Conservation (phyloP, 1,284 basidiomycete species). For the Ganoderma lucidum region DNA sequence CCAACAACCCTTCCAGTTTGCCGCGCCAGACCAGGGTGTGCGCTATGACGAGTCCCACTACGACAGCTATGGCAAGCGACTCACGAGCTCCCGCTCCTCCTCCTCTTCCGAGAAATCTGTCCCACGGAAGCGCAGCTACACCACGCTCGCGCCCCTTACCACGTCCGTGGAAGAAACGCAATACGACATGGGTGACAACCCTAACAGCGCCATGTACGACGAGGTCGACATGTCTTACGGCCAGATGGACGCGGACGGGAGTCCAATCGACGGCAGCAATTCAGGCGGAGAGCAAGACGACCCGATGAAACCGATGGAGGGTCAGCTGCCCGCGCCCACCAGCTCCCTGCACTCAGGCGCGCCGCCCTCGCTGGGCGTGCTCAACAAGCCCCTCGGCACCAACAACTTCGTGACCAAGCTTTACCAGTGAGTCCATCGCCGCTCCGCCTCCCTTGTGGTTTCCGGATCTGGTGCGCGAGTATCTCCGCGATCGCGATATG, state of each 20-base stretch:
- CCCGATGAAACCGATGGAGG: slow-evolving; percentile 42
- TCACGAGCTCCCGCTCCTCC: slow-evolving; percentile 46
- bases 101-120: slow-evolving; percentile 58
- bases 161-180: slow-evolving; percentile 47
- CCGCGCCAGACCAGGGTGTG: slow-evolving; percentile 43
- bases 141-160: slow-evolving; percentile 50
- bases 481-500: slow-evolving; percentile 12
- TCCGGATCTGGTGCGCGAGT: slow-evolving; percentile 15
- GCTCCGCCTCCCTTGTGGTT: not conserved
- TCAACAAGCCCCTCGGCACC: slow-evolving; percentile 72
- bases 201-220: slow-evolving; percentile 50
- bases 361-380: slow-evolving; percentile 53
- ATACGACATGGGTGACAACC: slow-evolving; percentile 40
- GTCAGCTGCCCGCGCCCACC: slow-evolving; percentile 29
- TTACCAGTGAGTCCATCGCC: slow-evolving; percentile 68
- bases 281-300: slow-evolving; percentile 56
- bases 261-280: slow-evolving; percentile 63
- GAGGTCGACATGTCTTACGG: slow-evolving; percentile 57
- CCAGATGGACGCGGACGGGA: slow-evolving; percentile 48
- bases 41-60: slow-evolving; percentile 45
- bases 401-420: slow-evolving; percentile 88
- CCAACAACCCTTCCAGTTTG: slow-evolving; percentile 54
- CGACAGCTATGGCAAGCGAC: slow-evolving; percentile 41
- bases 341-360: slow-evolving; percentile 28
- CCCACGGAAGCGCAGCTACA: slow-evolving; percentile 69